Evolutionary conservation across 345 rosid species (phyloP), one percentile per base, ranked within the genome.

Genomic region (Moringa oleifera): DNA sequence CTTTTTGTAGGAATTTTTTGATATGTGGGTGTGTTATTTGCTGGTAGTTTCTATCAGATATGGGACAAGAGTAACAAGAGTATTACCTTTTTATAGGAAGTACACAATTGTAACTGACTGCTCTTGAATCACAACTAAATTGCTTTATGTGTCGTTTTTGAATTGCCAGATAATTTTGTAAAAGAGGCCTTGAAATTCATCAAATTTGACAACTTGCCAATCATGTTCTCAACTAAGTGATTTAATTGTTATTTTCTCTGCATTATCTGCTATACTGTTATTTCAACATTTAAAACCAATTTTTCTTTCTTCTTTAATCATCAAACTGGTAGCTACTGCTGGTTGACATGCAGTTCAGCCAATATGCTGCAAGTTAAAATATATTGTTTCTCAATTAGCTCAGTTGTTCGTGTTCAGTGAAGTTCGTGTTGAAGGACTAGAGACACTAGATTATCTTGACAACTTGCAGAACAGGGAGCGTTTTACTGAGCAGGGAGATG

Each of bases 381-480:
- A 11, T 20, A 23, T 36, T 23, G 54, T 2, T 15, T 57, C 51
- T 62, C 31, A 70, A 68, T 45, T 53, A n/a, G 20, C n/a, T 50
- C 58, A 19, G 57, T 78, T 80, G 63, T 64, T 64, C 64, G 31
- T 66, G 55, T 72, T 52, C 84, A 94, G 99, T 74, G 97, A 94
- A 88, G 96, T 94, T 66, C 84, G 99, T 49, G 86, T 94, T 50
- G 97, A 94, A 81, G 95, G 99, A 22, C 74, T 94, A 64, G 97
- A 90, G 75, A 90, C 97, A 9, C 76, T 82, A 63, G 97, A 94
- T 82, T 94, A 94, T 65, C 89, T 90, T 25, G 99, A 94, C 82
- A 94, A 85, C 80, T 73, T 94, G 58, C 83, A 86, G 72, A 82
- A 81, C 57, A 88, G 80, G 80, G 84, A 88, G 68, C 89, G 95